Percentiles rank a stretch among this genome's conserved stretches.
These are phyloP conservation scores for Cyberlindnera xylosilytica DNA, from an alignment of 805 yeast species.

Conservation along the genomic window DNA sequence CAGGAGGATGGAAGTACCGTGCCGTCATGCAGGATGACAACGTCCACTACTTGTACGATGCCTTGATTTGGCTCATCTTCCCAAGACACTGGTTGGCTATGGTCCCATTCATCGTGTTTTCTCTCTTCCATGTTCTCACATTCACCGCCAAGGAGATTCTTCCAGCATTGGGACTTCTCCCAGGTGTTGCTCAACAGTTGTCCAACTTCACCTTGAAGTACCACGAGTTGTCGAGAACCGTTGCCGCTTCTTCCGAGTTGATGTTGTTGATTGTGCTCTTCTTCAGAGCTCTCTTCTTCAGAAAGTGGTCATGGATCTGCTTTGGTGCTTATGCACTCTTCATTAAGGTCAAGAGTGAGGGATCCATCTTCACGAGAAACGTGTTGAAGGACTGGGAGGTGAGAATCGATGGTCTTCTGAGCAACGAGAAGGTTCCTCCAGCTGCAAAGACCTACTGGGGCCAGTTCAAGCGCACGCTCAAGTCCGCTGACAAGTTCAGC, in stretches of 20 bases:
- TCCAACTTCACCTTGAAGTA: conserved; percentile 46
- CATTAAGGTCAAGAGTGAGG: conserved; percentile 74
- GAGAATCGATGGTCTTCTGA: conserved; percentile 53
- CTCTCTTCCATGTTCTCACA: conserved; percentile 77
- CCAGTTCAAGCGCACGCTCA: conserved; percentile 36
- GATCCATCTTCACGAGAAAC: conserved; percentile 66
- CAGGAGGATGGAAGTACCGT: conserved; percentile 25
- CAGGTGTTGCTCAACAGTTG: conserved; percentile 30
- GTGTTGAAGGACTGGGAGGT: conserved; percentile 70
- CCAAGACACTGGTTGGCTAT: conserved; percentile 58
- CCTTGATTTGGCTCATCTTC: conserved; percentile 50
- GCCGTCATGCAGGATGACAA: conserved; percentile 57
- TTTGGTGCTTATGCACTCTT: conserved; percentile 56
- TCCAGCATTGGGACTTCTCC: conserved; percentile 46
- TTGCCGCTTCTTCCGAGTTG: conserved; percentile 61
- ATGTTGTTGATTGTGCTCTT: conserved; percentile 38
- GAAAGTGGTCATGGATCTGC: conserved; percentile 59
- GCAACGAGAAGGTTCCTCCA: conserved; percentile 53
- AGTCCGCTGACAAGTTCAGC: conserved; percentile 18
- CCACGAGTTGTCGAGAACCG: conserved; percentile 56
- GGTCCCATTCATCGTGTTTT: conserved; percentile 72
- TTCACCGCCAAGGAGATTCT: conserved; percentile 63
- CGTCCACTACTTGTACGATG: conserved; percentile 63
- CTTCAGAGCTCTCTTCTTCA: conserved; percentile 56
- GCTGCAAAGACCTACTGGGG: conserved; percentile 48